A percentile compares a stretch with the other conserved stretches of the same genome.
These are phyloP conservation scores for Penicillium pancosmium DNA, from an alignment of 495 filamentous ascomycete species.

Conservation along the genomic window DNA sequence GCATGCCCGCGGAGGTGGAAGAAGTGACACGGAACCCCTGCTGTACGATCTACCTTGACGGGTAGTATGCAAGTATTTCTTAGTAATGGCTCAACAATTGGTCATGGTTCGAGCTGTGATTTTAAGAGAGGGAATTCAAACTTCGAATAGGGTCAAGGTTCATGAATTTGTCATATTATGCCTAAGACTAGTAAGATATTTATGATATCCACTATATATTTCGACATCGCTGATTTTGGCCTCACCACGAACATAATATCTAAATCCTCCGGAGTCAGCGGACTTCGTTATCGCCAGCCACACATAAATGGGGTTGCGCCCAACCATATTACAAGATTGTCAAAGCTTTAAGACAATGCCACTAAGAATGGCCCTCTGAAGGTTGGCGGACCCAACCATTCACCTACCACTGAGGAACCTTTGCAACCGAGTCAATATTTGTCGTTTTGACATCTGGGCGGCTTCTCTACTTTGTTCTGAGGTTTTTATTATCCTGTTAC, in stretches of 20 bases:
- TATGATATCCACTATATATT: too few species aligned
- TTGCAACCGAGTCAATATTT: background rate
- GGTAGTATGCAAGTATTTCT: background rate
- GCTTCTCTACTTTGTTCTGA: too few species aligned
- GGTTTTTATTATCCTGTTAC: too few species aligned
- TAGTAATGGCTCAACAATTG: slow-evolving; percentile 5
- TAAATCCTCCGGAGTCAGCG: background rate
- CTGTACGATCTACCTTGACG: slow-evolving; percentile 21
- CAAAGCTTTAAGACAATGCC: slow-evolving; percentile 25
- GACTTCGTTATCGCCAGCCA: slow-evolving; percentile 1
- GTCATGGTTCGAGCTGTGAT: background rate
- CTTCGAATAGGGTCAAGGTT: background rate
- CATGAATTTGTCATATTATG: too few species aligned
- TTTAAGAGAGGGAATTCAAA: too few species aligned
- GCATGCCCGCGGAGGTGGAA: slow-evolving; percentile 12
- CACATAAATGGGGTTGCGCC: background rate
- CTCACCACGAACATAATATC: background rate
- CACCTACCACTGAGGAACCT: background rate
- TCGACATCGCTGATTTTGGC: too few species aligned
- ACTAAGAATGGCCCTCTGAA: slow-evolving; percentile 12
- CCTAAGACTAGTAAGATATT: too few species aligned
- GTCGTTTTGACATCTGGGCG: too few species aligned
- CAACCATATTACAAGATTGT: background rate
- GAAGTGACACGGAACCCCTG: slow-evolving; percentile 25
- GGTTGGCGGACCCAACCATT: background rate